phyloP scores from a whole-genome alignment of 2,329 filamentous ascomycete genomes.

The Polychaeton citri region DNA sequence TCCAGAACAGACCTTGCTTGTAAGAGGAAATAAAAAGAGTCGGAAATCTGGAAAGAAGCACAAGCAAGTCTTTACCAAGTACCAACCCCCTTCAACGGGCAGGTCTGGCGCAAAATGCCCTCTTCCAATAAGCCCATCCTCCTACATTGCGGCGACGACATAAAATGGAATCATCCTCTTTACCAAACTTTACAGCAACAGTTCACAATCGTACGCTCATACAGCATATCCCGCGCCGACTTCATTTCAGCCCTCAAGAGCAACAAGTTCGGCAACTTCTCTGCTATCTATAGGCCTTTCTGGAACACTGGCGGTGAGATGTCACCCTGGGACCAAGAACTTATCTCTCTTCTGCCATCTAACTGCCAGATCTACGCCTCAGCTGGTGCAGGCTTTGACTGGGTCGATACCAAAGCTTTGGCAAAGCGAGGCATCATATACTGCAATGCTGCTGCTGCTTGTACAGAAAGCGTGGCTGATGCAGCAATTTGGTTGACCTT shows the following conservation, averaged over 20 bases:
- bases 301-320: conserved; percentile 54
- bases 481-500: conserved; percentile 57
- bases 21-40: too few species aligned
- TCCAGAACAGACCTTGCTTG: too few species aligned
- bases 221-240: conserved; percentile 25
- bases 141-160: conserved; percentile 31
- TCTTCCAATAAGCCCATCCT: conserved; percentile 21
- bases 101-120: too few species aligned
- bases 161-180: conserved; percentile 31
- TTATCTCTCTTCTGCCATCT: conserved; percentile 41
- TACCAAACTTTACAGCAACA: conserved; percentile 23
- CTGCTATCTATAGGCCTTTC: conserved; percentile 43
- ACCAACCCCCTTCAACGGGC: too few species aligned
- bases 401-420: conserved; percentile 47
- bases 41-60: too few species aligned
- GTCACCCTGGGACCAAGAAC: conserved; percentile 48
- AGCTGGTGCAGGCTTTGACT: conserved; percentile 51
- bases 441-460: conserved; percentile 59
- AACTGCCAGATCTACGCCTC: conserved; percentile 45
- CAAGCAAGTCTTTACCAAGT: too few species aligned
- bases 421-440: conserved; percentile 53
- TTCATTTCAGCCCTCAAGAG: conserved; percentile 27
- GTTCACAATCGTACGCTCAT: conserved; percentile 26
- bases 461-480: conserved; percentile 61
- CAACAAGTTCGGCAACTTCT: conserved; percentile 29